Evolutionary conservation across 1,284 basidiomycete genomes (phyloP).

Genomic region (Ceratobasidium sp.): DNA sequence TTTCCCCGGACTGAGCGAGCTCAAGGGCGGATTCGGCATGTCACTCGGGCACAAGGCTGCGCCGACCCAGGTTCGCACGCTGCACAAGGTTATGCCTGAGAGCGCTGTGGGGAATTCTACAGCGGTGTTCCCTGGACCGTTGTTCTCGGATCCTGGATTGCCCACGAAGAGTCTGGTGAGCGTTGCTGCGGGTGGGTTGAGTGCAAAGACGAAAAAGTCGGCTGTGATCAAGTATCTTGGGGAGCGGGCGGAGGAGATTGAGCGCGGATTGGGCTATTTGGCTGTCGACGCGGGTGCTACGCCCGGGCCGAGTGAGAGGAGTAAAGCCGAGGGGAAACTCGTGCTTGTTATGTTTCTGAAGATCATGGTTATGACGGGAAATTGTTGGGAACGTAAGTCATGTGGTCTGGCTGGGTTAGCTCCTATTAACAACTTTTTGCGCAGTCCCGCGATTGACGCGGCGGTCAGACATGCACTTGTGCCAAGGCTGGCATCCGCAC

Average conservation of each 20-base stretch:
- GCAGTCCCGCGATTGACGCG: conserved; percentile 77
- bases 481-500: conserved; percentile 61
- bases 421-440: conserved; percentile 2
- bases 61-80: conserved; percentile 73
- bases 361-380: conserved; percentile 86
- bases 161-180: conserved; percentile 76
- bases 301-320: conserved; percentile 63
- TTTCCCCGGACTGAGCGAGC: conserved; percentile 78
- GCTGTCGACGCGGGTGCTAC: conserved; percentile 54
- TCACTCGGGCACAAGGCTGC: conserved; percentile 79
- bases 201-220: conserved; percentile 84
- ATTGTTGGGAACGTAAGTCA: conserved; percentile 79
- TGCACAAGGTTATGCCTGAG: conserved; percentile 77
- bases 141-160: conserved; percentile 81
- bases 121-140: conserved; percentile 82
- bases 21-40: conserved; percentile 81
- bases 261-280: conserved; percentile 80
- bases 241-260: conserved; percentile 80
- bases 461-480: conserved; percentile 74
- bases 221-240: conserved; percentile 81
- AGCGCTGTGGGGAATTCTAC: conserved; percentile 70
- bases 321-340: conserved; percentile 80
- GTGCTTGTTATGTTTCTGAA: conserved; percentile 80
- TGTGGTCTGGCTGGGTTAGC: neutral
- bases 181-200: conserved; percentile 62